Evolutionary conservation across 2,329 filamentous ascomycete genomes (phyloP).

Genomic region (Gnomoniopsis sp.): DNA sequence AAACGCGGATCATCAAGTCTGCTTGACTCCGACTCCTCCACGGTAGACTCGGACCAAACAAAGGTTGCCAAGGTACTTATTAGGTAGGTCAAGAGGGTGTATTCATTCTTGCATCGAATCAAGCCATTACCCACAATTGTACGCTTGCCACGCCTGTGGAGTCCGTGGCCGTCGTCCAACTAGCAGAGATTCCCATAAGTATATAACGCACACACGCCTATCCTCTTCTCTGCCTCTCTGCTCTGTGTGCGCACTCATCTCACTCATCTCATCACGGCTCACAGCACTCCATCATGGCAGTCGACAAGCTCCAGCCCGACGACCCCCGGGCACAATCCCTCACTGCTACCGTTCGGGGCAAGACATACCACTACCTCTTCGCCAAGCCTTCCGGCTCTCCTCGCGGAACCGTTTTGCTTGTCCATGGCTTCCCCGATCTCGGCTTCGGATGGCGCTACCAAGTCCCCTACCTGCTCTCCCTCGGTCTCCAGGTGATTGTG

Average conservation of each 20-base stretch:
- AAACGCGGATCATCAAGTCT: no score
- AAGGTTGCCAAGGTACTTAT: no score
- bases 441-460: constrained; percentile 87
- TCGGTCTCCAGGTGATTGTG: constrained; percentile 75
- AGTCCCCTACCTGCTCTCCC: constrained; percentile 69
- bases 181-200: no score
- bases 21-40: no score
- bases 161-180: no score
- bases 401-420: constrained; percentile 32
- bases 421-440: constrained; percentile 82
- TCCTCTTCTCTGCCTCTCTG: background rate
- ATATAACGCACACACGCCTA: no score
- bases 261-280: background rate
- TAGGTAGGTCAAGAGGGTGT: no score
- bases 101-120: no score
- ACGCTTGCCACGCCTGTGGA: no score
- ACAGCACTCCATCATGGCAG: constrained; percentile 32
- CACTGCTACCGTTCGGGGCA: constrained; percentile 61
- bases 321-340: constrained; percentile 66
- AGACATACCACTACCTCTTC: constrained; percentile 66
- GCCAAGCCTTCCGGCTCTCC: constrained; percentile 43
- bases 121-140: no score
- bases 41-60: no score
- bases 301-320: constrained; percentile 61
- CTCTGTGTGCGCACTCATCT: background rate